A percentile compares a stretch with the other conserved stretches of the same genome.
These are phyloP conservation scores for Hypomontagnella monticulosa DNA, from an alignment of 495 filamentous ascomycete species.

Conservation along the genomic window DNA sequence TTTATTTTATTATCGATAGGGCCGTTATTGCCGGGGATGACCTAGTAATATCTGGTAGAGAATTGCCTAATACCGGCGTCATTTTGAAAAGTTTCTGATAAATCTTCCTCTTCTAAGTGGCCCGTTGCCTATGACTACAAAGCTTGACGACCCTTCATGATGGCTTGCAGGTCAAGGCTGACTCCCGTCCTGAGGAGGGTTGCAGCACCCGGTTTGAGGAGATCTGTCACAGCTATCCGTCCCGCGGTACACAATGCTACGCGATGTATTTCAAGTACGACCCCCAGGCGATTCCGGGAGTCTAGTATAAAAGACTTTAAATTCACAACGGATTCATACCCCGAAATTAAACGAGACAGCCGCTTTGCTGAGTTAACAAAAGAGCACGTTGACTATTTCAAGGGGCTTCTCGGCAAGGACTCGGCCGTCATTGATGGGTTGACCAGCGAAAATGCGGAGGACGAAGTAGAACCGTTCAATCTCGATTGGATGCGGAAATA, in stretches of 20 bases:
- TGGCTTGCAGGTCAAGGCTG: conserved; percentile 44
- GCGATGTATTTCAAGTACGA: conserved; percentile 51
- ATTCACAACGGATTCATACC: conserved; percentile 86
- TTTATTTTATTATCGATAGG: too few species aligned
- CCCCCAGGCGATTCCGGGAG: conserved; percentile 42
- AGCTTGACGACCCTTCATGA: conserved; percentile 13
- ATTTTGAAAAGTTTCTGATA: conserved; percentile 3
- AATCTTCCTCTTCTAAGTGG: background rate
- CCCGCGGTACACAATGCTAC: conserved; percentile 3
- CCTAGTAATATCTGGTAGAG: too few species aligned
- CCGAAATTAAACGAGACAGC: conserved; percentile 78
- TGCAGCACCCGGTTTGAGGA: conserved; percentile 28
- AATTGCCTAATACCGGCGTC: background rate
- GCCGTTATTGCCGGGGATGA: too few species aligned
- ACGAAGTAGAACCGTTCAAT: conserved; percentile 93
- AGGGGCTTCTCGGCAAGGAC: conserved; percentile 73
- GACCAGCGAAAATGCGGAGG: conserved; percentile 68
- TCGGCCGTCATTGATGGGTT: conserved; percentile 88
- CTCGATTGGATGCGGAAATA: conserved; percentile 99
- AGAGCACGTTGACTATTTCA: conserved; percentile 85
- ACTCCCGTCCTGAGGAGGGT: conserved; percentile 38
- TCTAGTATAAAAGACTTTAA: conserved; percentile 62
- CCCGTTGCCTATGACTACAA: background rate
- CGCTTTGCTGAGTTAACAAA: conserved; percentile 74
- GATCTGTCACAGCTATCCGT: conserved; percentile 7